Evolutionary conservation across 2,329 filamentous ascomycete species (phyloP).

Genomic region (Tolypocladium cylindrosporum): DNA sequence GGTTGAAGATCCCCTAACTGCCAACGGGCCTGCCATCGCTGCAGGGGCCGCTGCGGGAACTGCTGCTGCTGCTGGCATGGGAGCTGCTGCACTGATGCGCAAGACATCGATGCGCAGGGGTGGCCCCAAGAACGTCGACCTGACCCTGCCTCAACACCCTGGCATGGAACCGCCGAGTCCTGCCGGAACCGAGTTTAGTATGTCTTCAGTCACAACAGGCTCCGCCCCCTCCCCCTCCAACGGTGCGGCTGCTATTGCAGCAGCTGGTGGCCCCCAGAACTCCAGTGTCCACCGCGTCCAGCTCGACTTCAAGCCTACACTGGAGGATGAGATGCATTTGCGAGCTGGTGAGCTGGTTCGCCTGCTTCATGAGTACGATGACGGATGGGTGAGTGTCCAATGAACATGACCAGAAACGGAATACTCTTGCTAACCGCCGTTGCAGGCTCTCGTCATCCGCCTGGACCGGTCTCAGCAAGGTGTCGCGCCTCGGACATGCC

Average conservation of each 20-base stretch:
- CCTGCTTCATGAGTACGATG: conserved; percentile 91
- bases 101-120: conserved; percentile 48
- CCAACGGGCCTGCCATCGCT: conserved; percentile 26
- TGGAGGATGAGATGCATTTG: conserved; percentile 85
- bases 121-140: conserved; percentile 39
- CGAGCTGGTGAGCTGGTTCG: conserved; percentile 75
- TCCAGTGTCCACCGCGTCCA: conserved; percentile 81
- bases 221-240: conserved; percentile 22
- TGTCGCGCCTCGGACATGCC: conserved; percentile 85
- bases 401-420: too few relatives aligned
- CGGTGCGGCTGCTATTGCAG: conserved; percentile 50
- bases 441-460: conserved; percentile 71
- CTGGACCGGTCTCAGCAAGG: conserved; percentile 88
- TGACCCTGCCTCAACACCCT: conserved; percentile 34
- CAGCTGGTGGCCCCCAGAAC: conserved; percentile 47
- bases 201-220: conserved; percentile 41
- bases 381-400: conserved; percentile 76
- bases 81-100: conserved; percentile 32
- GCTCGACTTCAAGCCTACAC: conserved; percentile 84
- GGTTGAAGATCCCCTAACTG: conserved; percentile 24
- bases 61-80: conserved; percentile 26
- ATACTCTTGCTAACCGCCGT: neutral
- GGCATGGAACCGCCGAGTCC: conserved; percentile 43
- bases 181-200: conserved; percentile 52
- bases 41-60: conserved; percentile 9